Conservation (phyloP, 2,329 filamentous ascomycete genomes). For the Alternaria triticina region DNA sequence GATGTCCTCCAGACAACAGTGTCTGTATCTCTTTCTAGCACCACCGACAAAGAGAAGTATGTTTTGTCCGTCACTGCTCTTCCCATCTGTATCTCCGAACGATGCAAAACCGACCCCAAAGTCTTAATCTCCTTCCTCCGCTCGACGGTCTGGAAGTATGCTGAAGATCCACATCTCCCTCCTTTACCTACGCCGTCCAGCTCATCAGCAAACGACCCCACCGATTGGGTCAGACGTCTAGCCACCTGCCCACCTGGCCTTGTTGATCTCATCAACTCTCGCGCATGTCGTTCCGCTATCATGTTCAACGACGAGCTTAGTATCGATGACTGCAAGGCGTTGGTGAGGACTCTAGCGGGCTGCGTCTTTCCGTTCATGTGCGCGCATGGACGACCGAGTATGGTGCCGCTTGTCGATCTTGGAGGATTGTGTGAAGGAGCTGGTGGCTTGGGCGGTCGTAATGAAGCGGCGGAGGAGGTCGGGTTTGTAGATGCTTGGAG, state of each 20-base stretch:
- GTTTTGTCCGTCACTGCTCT: constrained; percentile 63
- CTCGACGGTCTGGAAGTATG: constrained; percentile 71
- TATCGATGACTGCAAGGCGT: constrained; percentile 61
- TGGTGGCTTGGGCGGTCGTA: neutral
- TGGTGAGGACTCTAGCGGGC: constrained; percentile 64
- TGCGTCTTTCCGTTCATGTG: constrained; percentile 83
- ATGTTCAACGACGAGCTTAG: constrained; percentile 82
- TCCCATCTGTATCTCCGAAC: constrained; percentile 75
- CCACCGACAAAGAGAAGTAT: constrained; percentile 8
- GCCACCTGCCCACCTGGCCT: constrained; percentile 76
- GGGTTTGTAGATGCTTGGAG: neutral
- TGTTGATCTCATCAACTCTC: constrained; percentile 76
- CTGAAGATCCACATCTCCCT: constrained; percentile 17
- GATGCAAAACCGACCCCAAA: constrained; percentile 74
- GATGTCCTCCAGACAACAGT: constrained; percentile 46
- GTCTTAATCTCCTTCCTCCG: constrained; percentile 77
- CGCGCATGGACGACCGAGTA: constrained; percentile 71
- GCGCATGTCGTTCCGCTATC: constrained; percentile 78
- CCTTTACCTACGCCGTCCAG: neutral
- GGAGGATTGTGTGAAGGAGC: neutral
- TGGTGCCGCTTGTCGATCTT: constrained; percentile 54
- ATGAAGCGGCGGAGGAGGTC: accelerated
- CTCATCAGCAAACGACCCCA: neutral
- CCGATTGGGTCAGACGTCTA: constrained; percentile 66
- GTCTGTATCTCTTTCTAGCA: neutral